These are phyloP conservation scores for Filosporella fistucella DNA, from an alignment of 495 filamentous ascomycete species.

Conservation along the genomic window DNA sequence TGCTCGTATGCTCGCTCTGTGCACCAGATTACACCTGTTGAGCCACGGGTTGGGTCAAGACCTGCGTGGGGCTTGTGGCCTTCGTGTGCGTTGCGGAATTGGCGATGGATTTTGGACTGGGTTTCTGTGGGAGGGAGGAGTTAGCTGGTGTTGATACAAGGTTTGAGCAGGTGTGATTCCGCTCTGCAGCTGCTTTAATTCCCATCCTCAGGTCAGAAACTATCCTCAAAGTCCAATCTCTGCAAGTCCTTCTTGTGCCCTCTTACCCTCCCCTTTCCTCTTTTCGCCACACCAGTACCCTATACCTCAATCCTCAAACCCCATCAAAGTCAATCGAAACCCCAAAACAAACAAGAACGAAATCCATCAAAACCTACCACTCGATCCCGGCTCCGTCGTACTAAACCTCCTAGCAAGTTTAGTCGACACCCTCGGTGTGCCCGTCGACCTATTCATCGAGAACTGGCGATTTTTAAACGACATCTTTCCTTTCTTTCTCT, in stretches of 20 bases:
- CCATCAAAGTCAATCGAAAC: too few species aligned
- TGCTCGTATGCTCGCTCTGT: constrained; percentile 76
- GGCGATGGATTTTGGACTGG: constrained; percentile 76
- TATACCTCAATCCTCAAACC: too few species aligned
- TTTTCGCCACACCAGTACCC: too few species aligned
- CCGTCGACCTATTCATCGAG: constrained; percentile 53
- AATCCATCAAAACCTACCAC: constrained; percentile 33
- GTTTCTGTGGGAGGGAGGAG: background rate
- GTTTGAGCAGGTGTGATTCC: too few species aligned
- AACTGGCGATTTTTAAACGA: constrained; percentile 48
- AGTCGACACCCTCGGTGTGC: constrained; percentile 35
- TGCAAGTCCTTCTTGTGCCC: too few species aligned
- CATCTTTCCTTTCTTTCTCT: constrained; percentile 12
- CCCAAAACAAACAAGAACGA: constrained; percentile 13
- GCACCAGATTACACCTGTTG: constrained; percentile 83
- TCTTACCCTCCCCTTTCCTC: too few species aligned
- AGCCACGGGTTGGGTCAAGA: constrained; percentile 77
- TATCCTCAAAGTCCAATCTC: too few species aligned
- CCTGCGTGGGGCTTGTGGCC: constrained; percentile 87
- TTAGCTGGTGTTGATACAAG: background rate
- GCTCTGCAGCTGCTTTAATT: too few species aligned
- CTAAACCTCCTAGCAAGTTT: constrained; percentile 41
- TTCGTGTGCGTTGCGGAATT: constrained; percentile 82
- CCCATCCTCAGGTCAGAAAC: too few species aligned
- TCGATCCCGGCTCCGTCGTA: constrained; percentile 42